Evolutionary conservation across 306 rosid genomes (phyloP), one percentile per base, ranked within the genome.

Genomic region (Dicorynia guianensis): DNA sequence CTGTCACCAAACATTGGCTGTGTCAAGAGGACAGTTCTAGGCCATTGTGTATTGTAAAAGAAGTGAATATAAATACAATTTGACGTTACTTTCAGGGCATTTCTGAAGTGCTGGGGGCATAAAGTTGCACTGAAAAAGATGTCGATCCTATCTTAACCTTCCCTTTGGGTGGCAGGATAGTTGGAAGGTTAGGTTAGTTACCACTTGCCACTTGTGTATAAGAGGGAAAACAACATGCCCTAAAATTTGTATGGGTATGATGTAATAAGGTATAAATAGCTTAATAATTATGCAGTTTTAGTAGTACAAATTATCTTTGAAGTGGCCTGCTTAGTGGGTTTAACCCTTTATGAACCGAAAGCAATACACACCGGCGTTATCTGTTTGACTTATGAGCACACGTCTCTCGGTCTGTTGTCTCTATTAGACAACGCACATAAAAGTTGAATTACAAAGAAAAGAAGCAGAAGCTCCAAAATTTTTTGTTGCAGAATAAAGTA

Each of bases 41-140:
- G 75, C 13, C 71, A 74, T 42, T 61, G 4, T 11, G 18, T 14
- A n/a, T 33, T 35, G 15, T 52, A 17, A 20, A 40, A 63, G 30
- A 25, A 44, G 17, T 50, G 7, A 47, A 13, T 8, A 64, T 20
- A 36, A 49, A 34, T 43, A 25, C 17, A 61, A 10, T 11, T 42
- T 59, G 72, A 54, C 46, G 71, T 77, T 63, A 9, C 34, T 33
- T 38, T 67, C 75, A 39, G 57, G 68, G 33, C 75, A 71, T 42
- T 40, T 17, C 15, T 68, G 49, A 79, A 82, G 85, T 47, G 68
- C 46, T 20, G 44, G 36, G 40, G 71, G 84, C 75, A 64, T 70
- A 77, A 69, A 70, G 79, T 76, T 65, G 85, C 89, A 78, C 79
- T 50, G 84, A 79, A 75, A 86, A 80, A 74, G 71, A 75, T 79